A percentile compares a stretch with the other conserved stretches of the same genome.
phyloP scores from a whole-genome alignment of 192 early-diverging fungal species.

The Linnemannia zychae region DNA sequence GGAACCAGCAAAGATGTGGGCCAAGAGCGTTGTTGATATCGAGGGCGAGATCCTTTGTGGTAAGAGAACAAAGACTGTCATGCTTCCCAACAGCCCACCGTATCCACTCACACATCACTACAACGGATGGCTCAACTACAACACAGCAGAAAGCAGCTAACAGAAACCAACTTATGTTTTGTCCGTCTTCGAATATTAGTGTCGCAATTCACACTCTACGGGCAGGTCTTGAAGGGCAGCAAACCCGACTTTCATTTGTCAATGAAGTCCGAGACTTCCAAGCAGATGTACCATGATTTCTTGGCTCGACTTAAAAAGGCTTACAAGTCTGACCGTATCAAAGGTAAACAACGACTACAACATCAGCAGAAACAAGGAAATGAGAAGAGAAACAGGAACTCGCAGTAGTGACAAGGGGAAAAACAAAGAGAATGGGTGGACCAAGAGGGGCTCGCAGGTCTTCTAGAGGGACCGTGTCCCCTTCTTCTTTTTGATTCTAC shows the following conservation, averaged over 20 bases:
- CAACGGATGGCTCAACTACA: background rate
- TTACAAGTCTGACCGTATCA: conserved; percentile 75
- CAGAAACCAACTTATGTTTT: background rate
- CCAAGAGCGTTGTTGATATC: conserved; percentile 80
- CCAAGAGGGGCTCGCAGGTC: no score
- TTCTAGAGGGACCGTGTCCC: no score
- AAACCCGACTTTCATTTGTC: conserved; percentile 96
- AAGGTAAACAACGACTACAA: conserved; percentile 65
- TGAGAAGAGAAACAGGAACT: no score
- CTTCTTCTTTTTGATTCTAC: no score
- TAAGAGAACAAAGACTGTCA: conserved; percentile 38
- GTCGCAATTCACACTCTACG: conserved; percentile 96
- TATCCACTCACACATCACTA: no score
- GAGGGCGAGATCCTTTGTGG: conserved; percentile 84
- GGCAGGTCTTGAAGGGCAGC: conserved; percentile 80
- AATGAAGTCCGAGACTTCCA: conserved; percentile 79
- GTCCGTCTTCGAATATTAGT: no score
- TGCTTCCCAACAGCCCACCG: no score
- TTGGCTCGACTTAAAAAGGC: conserved; percentile 73
- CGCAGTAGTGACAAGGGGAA: no score
- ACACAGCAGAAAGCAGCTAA: background rate
- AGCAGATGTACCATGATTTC: conserved; percentile 82
- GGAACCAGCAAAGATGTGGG: conserved; percentile 75
- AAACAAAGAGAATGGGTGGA: no score
- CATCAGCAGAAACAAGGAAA: no score